A percentile compares a stretch with the other conserved stretches of the same genome.
These are phyloP conservation scores for Gamarada debralockiae DNA, from an alignment of 495 filamentous ascomycete species.

Conservation along the genomic window DNA sequence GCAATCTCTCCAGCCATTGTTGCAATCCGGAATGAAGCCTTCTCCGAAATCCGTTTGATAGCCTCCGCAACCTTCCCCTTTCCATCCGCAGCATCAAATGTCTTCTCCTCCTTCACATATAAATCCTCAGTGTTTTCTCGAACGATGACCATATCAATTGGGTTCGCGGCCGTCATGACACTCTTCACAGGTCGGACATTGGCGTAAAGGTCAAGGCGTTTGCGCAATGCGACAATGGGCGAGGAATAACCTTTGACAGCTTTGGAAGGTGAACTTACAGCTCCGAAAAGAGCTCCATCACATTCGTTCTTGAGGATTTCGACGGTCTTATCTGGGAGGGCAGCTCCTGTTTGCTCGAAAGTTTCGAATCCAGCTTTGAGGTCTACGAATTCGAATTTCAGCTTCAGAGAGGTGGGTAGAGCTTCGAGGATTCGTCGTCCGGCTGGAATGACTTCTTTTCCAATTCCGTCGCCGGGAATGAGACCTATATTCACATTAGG, in stretches of 20 bases:
- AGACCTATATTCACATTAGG: constrained; percentile 55
- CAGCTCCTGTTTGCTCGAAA: constrained; percentile 82
- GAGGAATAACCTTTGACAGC: constrained; percentile 94
- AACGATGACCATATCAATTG: constrained; percentile 96
- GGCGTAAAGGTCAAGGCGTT: constrained; percentile 91
- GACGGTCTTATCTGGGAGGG: constrained; percentile 87
- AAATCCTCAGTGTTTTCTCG: constrained; percentile 98
- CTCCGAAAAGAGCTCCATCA: constrained; percentile 94
- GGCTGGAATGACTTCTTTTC: constrained; percentile 96
- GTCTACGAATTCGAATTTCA: constrained; percentile 91
- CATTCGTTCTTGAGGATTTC: constrained; percentile 81
- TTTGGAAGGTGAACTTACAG: constrained; percentile 85
- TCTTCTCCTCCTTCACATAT: constrained; percentile 96
- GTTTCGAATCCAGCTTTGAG: constrained; percentile 90
- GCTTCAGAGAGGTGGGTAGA: constrained; percentile 71
- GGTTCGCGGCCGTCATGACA: constrained; percentile 52
- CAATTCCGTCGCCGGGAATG: constrained; percentile 97
- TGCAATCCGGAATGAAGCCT: constrained; percentile 77
- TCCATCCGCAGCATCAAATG: constrained; percentile 60
- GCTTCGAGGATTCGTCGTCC: constrained; percentile 88
- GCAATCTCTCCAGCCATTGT: constrained; percentile 94
- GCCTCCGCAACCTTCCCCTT: constrained; percentile 88
- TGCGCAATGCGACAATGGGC: constrained; percentile 95
- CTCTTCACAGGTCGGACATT: constrained; percentile 97
- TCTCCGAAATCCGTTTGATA: constrained; percentile 92